These are phyloP conservation scores for Cryphonectria nitschkei DNA, from an alignment of 2,329 filamentous ascomycete species.

Conservation along the genomic window DNA sequence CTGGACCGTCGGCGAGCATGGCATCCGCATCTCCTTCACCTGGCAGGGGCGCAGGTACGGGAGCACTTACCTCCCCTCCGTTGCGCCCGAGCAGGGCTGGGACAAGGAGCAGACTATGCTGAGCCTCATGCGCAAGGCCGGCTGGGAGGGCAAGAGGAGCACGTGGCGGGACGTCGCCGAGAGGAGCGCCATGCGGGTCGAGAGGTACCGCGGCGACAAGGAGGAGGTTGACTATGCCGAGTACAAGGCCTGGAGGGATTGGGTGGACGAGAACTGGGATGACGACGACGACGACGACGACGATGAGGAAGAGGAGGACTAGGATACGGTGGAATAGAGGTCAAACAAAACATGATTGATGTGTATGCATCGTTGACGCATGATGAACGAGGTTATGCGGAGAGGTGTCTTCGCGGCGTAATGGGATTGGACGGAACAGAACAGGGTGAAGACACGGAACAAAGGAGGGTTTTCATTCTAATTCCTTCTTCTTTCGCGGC, in stretches of 20 bases:
- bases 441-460: neutral
- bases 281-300: conserved; percentile 4
- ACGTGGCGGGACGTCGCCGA: conserved; percentile 76
- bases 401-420: neutral
- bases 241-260: conserved; percentile 79
- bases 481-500: neutral
- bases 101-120: conserved; percentile 88
- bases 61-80: conserved; percentile 89
- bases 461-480: neutral
- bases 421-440: neutral
- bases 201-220: conserved; percentile 87
- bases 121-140: conserved; percentile 91
- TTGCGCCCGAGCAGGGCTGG: conserved; percentile 92
- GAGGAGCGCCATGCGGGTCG: conserved; percentile 61
- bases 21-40: conserved; percentile 84
- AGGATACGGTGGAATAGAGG: neutral
- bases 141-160: conserved; percentile 81
- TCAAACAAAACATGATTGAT: neutral
- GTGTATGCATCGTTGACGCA: neutral
- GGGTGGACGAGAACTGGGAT: conserved; percentile 54
- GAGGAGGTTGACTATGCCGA: conserved; percentile 70
- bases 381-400: neutral
- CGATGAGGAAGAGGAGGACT: neutral
- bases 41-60: conserved; percentile 74
- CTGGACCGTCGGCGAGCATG: conserved; percentile 86